These are phyloP conservation scores for Scheffersomyces lignicola DNA, from an alignment of 1,139 yeast genomes.

Conservation along the genomic window DNA sequence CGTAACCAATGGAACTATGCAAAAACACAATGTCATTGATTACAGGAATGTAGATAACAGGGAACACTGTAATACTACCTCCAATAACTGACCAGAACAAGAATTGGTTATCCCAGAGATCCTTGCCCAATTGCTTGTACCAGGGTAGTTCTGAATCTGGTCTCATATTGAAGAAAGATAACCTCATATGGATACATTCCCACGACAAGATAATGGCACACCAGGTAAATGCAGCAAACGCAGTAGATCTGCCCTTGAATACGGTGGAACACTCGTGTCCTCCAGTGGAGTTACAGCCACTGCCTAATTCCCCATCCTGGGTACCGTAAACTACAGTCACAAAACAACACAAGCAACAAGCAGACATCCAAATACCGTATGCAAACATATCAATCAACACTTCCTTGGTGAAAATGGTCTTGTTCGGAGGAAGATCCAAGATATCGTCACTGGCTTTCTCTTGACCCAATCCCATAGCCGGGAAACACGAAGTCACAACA, in stretches of 20 bases:
- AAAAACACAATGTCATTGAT: constrained; percentile 76
- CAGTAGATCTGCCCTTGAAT: constrained; percentile 75
- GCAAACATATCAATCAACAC: constrained; percentile 71
- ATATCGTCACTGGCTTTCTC: constrained; percentile 68
- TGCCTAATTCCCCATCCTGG: constrained; percentile 70
- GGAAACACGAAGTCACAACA: constrained; percentile 78
- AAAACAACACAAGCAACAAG: constrained; percentile 68
- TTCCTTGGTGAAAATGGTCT: constrained; percentile 67
- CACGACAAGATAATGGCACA: constrained; percentile 83
- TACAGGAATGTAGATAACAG: constrained; percentile 85
- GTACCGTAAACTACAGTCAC: constrained; percentile 63
- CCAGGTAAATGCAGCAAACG: constrained; percentile 91
- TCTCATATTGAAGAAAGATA: constrained; percentile 75
- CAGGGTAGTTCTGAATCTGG: constrained; percentile 64
- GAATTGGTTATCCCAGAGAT: constrained; percentile 74
- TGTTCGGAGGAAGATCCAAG: constrained; percentile 65
- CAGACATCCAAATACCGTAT: constrained; percentile 76
- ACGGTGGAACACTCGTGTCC: constrained; percentile 55
- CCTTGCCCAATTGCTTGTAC: constrained; percentile 56
- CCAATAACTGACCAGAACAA: constrained; percentile 80
- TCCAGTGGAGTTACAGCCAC: constrained; percentile 51
- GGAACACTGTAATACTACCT: constrained; percentile 75
- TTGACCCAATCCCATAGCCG: constrained; percentile 85
- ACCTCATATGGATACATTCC: constrained; percentile 81
- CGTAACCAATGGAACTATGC: constrained; percentile 73